A percentile compares a stretch with the other conserved stretches of the same genome.
Evolutionary conservation across 139 green algal species (phyloP).

Genomic region (Micromonas pusilla): DNA sequence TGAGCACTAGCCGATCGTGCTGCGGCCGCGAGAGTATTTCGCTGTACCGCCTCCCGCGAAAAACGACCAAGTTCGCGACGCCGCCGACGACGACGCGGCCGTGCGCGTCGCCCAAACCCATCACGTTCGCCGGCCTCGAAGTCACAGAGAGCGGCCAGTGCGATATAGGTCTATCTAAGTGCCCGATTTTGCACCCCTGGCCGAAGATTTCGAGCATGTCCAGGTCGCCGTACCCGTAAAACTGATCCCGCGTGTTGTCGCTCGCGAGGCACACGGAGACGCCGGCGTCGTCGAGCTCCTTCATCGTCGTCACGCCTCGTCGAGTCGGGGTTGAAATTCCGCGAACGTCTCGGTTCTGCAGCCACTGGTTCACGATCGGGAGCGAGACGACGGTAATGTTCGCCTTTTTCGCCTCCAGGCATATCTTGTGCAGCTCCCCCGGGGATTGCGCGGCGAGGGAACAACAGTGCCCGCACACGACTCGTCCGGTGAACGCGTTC

Average conservation of each 20-base stretch:
- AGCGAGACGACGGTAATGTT: constrained; percentile 56
- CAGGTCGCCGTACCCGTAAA: constrained; percentile 65
- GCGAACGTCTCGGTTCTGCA: constrained; percentile 41
- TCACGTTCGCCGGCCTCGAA: constrained; percentile 50
- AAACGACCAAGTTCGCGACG: constrained; percentile 57
- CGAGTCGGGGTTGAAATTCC: constrained; percentile 49
- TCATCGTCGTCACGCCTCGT: constrained; percentile 55
- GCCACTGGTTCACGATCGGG: constrained; percentile 68
- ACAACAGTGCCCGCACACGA: constrained; percentile 71
- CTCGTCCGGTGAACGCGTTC: constrained; percentile 51
- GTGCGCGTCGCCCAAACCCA: constrained; percentile 41
- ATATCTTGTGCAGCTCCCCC: constrained; percentile 33
- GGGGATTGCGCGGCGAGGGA: constrained; percentile 48
- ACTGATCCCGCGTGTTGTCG: constrained; percentile 71
- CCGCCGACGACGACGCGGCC: constrained; percentile 40
- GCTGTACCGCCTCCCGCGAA: constrained; percentile 50
- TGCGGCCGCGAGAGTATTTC: constrained; percentile 58
- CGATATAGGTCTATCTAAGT: constrained; percentile 55
- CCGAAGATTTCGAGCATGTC: constrained; percentile 71
- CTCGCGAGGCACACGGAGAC: constrained; percentile 54
- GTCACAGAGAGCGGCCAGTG: constrained; percentile 47
- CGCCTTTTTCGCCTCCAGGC: constrained; percentile 24
- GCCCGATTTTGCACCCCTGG: constrained; percentile 53
- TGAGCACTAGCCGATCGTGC: constrained; percentile 36
- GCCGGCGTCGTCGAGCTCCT: constrained; percentile 46